Evolutionary conservation across 805 yeast species (phyloP).

Genomic region (Schizosaccharomyces lindneri): DNA sequence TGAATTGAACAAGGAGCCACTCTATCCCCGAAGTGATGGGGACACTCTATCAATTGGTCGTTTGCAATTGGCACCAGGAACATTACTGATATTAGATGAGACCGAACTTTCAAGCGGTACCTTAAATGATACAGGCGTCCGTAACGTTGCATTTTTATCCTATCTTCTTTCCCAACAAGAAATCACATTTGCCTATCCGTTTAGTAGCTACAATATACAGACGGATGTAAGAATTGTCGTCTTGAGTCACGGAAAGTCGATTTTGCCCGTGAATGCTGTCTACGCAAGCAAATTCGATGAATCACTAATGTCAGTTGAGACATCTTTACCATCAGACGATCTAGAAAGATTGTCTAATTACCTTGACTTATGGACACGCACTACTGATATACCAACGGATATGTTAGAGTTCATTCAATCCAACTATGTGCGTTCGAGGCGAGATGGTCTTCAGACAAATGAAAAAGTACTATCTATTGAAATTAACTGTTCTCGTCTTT

Average conservation of each 20-base stretch:
- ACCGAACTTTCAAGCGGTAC: not conserved
- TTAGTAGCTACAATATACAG: not conserved
- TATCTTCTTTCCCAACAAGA: not conserved
- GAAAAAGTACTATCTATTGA: not conserved
- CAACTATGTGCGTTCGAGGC: not conserved
- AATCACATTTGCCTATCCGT: not conserved
- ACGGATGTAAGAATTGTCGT: not conserved
- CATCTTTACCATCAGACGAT: not conserved
- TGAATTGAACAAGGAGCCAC: not conserved
- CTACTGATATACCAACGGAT: not conserved
- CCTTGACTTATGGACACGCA: not conserved
- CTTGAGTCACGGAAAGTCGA: not conserved
- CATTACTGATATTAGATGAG: not conserved
- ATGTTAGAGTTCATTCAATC: not conserved
- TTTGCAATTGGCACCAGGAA: not conserved
- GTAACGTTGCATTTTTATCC: not conserved
- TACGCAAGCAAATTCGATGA: not conserved
- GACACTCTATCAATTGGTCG: not conserved
- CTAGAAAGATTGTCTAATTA: not conserved
- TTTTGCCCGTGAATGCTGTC: not conserved
- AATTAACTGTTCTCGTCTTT: not conserved
- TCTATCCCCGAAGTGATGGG: slow-evolving; percentile 1
- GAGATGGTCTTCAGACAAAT: not conserved
- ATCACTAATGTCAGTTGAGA: not conserved
- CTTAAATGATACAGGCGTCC: slow-evolving; percentile 1